Percentiles rank a stretch among this genome's conserved stretches.
phyloP scores from a whole-genome alignment of 116 monocot genomes.

The Cymodocea nodosa region DNA sequence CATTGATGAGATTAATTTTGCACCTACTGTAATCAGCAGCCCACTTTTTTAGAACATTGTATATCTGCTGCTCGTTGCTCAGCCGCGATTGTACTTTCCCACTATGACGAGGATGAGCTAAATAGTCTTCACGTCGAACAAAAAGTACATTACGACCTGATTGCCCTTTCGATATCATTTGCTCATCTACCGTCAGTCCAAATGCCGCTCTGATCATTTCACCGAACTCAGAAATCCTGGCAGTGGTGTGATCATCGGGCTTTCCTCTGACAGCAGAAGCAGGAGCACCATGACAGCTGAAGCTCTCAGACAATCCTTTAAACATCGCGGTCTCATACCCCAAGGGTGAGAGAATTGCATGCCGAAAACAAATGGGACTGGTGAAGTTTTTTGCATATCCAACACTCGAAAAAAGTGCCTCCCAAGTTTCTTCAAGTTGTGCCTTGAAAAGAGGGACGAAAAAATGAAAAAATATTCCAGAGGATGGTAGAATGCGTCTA shows the following conservation, averaged over 20 bases:
- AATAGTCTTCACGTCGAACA: slow-evolving; percentile 82
- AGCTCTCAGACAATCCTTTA: slow-evolving; percentile 61
- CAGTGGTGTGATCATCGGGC: slow-evolving; percentile 48
- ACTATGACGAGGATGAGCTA: slow-evolving; percentile 85
- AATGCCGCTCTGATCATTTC: slow-evolving; percentile 78
- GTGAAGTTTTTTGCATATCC: slow-evolving; percentile 84
- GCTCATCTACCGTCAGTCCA: slow-evolving; percentile 24
- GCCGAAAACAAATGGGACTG: slow-evolving; percentile 74
- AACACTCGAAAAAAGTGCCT: slow-evolving; percentile 76
- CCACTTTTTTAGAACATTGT: slow-evolving; percentile 53
- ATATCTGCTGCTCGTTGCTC: slow-evolving; percentile 78
- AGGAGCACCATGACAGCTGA: slow-evolving; percentile 55
- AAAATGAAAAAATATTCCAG: not conserved
- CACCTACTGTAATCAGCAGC: slow-evolving; percentile 38
- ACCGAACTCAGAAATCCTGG: slow-evolving; percentile 76
- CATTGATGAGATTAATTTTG: slow-evolving; percentile 65
- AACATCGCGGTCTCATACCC: slow-evolving; percentile 96
- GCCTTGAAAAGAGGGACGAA: slow-evolving; percentile 30
- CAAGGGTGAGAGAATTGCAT: slow-evolving; percentile 71
- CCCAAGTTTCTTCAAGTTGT: slow-evolving; percentile 83
- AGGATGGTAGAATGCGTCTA: not conserved
- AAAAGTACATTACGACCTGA: slow-evolving; percentile 63
- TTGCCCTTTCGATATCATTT: slow-evolving; percentile 11
- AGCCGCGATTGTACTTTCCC: slow-evolving; percentile 73
- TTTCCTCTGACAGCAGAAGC: slow-evolving; percentile 29